These are phyloP conservation scores for Chenopodium berlandieri DNA, from an alignment of 148 eudicot genomes.

Conservation along the genomic window DNA sequence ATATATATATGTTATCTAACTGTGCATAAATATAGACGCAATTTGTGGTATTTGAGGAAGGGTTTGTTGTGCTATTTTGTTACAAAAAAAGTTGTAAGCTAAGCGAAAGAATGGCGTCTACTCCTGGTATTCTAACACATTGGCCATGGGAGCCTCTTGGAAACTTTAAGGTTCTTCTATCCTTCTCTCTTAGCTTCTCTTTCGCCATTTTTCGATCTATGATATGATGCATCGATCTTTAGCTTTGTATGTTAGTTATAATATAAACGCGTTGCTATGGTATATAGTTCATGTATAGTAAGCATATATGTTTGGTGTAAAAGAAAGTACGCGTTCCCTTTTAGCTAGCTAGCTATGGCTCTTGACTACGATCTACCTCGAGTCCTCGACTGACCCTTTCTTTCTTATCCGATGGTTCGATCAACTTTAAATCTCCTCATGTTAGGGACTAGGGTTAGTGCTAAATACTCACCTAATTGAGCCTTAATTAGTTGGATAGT, in stretches of 20 bases:
- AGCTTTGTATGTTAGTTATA: neutral
- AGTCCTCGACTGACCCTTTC: too few species aligned
- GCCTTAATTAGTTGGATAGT: too few species aligned
- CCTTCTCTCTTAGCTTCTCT: neutral
- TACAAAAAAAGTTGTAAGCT: neutral
- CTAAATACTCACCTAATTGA: too few species aligned
- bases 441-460: too few species aligned
- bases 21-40: neutral
- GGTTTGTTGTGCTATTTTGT: neutral
- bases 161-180: constrained; percentile 44
- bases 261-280: too few species aligned
- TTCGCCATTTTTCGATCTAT: neutral
- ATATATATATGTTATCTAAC: neutral
- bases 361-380: too few species aligned
- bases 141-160: constrained; percentile 72
- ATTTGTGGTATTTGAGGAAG: neutral
- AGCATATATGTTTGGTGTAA: too few species aligned
- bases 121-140: constrained; percentile 51
- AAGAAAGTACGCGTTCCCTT: too few species aligned
- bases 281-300: too few species aligned
- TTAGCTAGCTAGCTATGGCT: too few species aligned
- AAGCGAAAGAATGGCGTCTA: constrained; percentile 40
- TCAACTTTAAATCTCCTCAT: too few species aligned
- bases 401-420: too few species aligned
- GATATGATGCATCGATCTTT: neutral